Evolutionary conservation across 2,329 filamentous ascomycete species (phyloP).

Genomic region (Arthrocladium fulminans): DNA sequence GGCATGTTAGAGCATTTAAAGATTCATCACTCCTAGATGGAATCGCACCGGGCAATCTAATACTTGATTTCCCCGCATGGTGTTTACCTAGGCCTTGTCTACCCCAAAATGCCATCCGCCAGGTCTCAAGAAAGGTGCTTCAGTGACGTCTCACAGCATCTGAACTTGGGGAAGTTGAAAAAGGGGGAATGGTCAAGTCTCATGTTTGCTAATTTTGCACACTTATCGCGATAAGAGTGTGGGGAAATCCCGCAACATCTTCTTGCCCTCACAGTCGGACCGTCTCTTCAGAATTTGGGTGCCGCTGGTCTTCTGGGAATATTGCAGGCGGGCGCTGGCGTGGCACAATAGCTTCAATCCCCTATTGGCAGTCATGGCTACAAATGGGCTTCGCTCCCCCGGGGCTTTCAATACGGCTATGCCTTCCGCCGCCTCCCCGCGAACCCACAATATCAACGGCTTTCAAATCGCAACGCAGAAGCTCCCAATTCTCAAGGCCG

Average conservation of each 20-base stretch:
- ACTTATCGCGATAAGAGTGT: background rate
- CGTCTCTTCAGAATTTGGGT: background rate
- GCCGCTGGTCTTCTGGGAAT: too few species aligned
- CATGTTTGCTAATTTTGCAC: background rate
- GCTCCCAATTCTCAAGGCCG: constrained; percentile 87
- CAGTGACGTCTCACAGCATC: too few species aligned
- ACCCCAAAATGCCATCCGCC: too few species aligned
- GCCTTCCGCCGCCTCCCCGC: constrained; percentile 34
- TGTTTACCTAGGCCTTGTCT: too few species aligned
- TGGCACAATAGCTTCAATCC: background rate
- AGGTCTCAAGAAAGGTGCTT: too few species aligned
- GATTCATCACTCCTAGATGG: too few species aligned
- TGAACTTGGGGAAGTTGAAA: too few species aligned
- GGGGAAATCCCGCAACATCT: background rate
- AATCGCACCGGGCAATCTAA: too few species aligned
- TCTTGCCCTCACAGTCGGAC: background rate
- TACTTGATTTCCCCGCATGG: too few species aligned
- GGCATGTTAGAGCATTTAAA: too few species aligned
- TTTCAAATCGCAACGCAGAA: constrained; percentile 78
- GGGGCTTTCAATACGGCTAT: constrained; percentile 38
- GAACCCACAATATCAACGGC: constrained; percentile 54
- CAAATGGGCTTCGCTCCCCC: constrained; percentile 16
- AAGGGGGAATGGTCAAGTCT: background rate
- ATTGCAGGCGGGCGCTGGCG: too few species aligned
- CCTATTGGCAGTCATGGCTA: constrained; percentile 13